phyloP scores from a whole-genome alignment of 1,284 basidiomycete genomes.

The Ustanciosporium gigantosporum region DNA sequence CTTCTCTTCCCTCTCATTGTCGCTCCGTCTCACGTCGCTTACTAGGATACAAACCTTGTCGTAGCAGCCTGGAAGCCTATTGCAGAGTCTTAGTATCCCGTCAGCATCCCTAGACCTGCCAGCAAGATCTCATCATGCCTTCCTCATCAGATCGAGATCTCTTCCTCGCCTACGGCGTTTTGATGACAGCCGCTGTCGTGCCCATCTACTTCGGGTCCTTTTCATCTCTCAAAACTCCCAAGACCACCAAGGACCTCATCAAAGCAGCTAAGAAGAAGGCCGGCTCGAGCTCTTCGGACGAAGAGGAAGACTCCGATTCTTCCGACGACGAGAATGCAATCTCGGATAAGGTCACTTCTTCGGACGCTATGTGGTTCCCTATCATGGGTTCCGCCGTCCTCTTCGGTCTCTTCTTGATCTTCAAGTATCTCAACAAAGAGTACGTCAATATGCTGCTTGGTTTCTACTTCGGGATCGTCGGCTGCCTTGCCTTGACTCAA shows the following conservation, averaged over 20 bases:
- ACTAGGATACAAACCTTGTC: no score
- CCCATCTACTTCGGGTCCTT: slow-evolving; percentile 55
- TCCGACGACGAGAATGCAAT: slow-evolving; percentile 43
- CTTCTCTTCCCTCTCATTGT: no score
- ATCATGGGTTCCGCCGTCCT: slow-evolving; percentile 55
- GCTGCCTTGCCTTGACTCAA: slow-evolving; percentile 45
- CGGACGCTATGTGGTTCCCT: slow-evolving; percentile 56
- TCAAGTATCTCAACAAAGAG: slow-evolving; percentile 57
- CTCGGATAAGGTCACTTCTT: slow-evolving; percentile 48
- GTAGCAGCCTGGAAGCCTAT: no score
- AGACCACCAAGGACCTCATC: slow-evolving; percentile 40
- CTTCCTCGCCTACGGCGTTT: slow-evolving; percentile 49
- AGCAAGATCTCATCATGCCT: no score
- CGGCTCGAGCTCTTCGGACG: slow-evolving; percentile 1
- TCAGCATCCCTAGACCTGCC: no score
- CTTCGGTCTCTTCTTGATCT: slow-evolving; percentile 51
- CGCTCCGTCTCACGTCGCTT: no score
- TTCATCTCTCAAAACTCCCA: slow-evolving; percentile 51
- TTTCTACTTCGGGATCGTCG: slow-evolving; percentile 56
- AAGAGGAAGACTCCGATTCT: slow-evolving; percentile 11
- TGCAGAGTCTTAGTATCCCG: no score
- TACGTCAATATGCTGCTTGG: slow-evolving; percentile 52
- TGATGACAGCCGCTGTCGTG: slow-evolving; percentile 43
- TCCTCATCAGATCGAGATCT: slow-evolving; percentile 38
- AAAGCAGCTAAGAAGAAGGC: slow-evolving; percentile 31